Conservation (phyloP, 1,284 basidiomycete species). For the Leccinum huronense region DNA sequence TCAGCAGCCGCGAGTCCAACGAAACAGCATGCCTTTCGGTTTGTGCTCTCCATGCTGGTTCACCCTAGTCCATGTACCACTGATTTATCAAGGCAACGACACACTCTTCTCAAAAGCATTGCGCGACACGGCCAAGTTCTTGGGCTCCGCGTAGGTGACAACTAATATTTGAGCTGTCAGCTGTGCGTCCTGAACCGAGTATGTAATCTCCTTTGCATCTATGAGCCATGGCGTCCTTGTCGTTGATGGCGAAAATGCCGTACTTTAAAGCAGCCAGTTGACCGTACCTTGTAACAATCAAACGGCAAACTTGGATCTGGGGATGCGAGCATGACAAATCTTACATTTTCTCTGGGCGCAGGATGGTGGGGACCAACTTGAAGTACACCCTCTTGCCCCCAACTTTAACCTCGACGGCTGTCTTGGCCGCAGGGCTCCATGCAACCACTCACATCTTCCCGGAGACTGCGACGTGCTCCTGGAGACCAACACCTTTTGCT, state of each 20-base stretch:
- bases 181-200: conserved; percentile 83
- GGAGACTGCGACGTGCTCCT: conserved; percentile 83
- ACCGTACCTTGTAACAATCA: conserved; percentile 67
- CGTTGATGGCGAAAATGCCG: conserved; percentile 85
- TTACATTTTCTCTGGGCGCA: conserved; percentile 97
- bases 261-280: conserved; percentile 99
- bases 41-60: conserved; percentile 84
- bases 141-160: conserved; percentile 94
- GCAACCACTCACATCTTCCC: conserved; percentile 93
- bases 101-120: conserved; percentile 84
- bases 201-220: conserved; percentile 97
- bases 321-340: conserved; percentile 12
- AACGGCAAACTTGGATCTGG: conserved; percentile 10
- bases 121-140: conserved; percentile 87
- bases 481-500: conserved; percentile 93
- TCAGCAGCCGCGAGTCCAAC: conserved; percentile 1
- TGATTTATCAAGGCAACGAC: conserved; percentile 98
- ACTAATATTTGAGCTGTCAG: conserved; percentile 82
- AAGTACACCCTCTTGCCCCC: conserved; percentile 84
- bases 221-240: conserved; percentile 85
- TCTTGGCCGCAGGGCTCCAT: conserved; percentile 69
- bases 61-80: conserved; percentile 99
- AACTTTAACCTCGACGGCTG: conserved; percentile 63
- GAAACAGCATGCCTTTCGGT: conserved; percentile 76
- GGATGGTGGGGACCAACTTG: conserved; percentile 93